phyloP scores from a whole-genome alignment of 345 rosid species.

The Populus deltoides region DNA sequence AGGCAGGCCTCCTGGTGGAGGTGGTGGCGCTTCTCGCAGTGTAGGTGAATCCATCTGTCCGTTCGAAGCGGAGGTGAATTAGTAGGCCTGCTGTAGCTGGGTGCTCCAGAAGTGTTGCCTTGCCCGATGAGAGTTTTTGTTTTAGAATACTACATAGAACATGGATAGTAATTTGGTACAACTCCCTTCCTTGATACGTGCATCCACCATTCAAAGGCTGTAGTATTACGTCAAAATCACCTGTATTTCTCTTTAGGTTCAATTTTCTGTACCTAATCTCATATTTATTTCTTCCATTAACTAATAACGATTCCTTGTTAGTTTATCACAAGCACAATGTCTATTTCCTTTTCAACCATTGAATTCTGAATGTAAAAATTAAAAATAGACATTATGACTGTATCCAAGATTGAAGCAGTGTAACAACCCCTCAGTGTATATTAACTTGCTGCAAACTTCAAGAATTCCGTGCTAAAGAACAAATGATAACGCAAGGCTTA shows the following conservation, averaged over 20 bases:
- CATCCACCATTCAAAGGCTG: background rate
- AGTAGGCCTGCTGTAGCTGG: background rate
- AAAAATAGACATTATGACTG: no score
- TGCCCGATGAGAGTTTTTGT: background rate
- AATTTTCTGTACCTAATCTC: background rate
- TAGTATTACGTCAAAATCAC: background rate
- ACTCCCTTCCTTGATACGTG: background rate
- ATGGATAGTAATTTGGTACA: background rate
- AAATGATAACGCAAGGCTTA: background rate
- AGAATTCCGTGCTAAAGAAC: background rate
- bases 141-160: background rate
- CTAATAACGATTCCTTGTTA: background rate
- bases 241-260: background rate
- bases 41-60: conserved; percentile 6
- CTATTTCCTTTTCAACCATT: background rate
- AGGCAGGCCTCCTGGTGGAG: background rate
- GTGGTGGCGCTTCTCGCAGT: background rate
- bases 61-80: background rate
- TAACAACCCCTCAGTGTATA: background rate
- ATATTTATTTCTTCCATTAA: background rate
- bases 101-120: background rate
- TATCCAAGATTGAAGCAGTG: no score
- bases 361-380: no score
- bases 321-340: background rate
- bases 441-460: background rate